phyloP scores from a whole-genome alignment of 31 red algal genomes.

The Endocladia muricata region DNA sequence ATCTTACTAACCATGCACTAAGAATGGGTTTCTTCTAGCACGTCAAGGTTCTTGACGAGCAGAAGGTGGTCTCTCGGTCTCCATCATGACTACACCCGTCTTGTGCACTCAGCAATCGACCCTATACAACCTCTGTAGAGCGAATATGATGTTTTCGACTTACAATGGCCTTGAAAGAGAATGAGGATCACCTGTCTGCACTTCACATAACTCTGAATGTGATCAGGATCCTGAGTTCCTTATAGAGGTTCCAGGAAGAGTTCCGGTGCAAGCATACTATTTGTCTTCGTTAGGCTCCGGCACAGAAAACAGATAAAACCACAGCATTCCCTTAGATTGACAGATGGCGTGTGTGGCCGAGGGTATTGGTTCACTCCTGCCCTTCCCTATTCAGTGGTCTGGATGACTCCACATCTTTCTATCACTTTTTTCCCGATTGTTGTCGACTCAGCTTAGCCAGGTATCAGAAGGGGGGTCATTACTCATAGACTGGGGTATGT shows the following conservation, averaged over 20 bases:
- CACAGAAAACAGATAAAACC: neutral
- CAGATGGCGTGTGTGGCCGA: too few species aligned
- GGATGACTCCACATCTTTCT: too few species aligned
- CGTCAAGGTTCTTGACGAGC: neutral
- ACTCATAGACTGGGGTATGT: too few species aligned
- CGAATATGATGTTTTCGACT: neutral
- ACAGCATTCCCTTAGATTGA: neutral
- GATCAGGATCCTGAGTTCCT: neutral
- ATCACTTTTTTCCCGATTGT: too few species aligned
- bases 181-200: neutral
- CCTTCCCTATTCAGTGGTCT: too few species aligned
- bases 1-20: neutral
- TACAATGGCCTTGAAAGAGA: neutral
- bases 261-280: neutral
- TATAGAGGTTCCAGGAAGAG: neutral
- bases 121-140: neutral
- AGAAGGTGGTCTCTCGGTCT: neutral
- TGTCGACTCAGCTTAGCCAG: too few species aligned
- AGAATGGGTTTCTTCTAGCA: neutral
- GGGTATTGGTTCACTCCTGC: too few species aligned
- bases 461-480: too few species aligned
- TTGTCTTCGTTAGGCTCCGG: neutral
- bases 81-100: neutral
- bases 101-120: neutral
- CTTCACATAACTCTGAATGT: neutral